These are phyloP conservation scores for Fonsecaea multimorphosa DNA, from an alignment of 2,329 filamentous ascomycete species.

Conservation along the genomic window DNA sequence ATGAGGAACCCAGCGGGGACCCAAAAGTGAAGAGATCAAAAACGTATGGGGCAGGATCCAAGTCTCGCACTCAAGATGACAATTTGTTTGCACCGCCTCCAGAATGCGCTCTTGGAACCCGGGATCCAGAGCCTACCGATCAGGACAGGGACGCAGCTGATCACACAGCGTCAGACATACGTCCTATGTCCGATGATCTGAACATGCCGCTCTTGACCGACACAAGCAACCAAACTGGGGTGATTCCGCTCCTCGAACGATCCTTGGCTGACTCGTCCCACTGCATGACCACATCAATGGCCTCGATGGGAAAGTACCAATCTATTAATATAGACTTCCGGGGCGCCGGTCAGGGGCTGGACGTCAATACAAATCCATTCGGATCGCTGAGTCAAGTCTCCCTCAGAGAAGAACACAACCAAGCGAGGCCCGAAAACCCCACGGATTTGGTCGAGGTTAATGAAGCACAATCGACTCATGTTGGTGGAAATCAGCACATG, in stretches of 20 bases:
- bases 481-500: background rate
- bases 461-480: constrained; percentile 12
- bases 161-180: constrained; percentile 1
- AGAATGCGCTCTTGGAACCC: background rate
- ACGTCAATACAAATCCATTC: constrained; percentile 37
- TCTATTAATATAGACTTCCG: constrained; percentile 38
- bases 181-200: background rate
- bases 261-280: constrained; percentile 21
- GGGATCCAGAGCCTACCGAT: background rate
- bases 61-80: constrained; percentile 15
- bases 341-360: constrained; percentile 26
- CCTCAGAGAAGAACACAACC: constrained; percentile 24
- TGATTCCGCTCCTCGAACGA: constrained; percentile 16
- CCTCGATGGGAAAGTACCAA: constrained; percentile 38
- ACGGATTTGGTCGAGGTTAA: background rate
- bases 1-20: constrained; percentile 1
- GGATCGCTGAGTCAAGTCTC: constrained; percentile 36
- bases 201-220: background rate
- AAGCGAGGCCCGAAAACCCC: constrained; percentile 14
- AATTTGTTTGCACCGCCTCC: constrained; percentile 24
- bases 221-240: constrained; percentile 8
- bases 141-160: background rate
- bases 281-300: constrained; percentile 30
- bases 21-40: constrained; percentile 29
- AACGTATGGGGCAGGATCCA: constrained; percentile 29